phyloP scores from a whole-genome alignment of 2,329 filamentous ascomycete genomes.

The Phaeosphaeriaceae sp. region DNA sequence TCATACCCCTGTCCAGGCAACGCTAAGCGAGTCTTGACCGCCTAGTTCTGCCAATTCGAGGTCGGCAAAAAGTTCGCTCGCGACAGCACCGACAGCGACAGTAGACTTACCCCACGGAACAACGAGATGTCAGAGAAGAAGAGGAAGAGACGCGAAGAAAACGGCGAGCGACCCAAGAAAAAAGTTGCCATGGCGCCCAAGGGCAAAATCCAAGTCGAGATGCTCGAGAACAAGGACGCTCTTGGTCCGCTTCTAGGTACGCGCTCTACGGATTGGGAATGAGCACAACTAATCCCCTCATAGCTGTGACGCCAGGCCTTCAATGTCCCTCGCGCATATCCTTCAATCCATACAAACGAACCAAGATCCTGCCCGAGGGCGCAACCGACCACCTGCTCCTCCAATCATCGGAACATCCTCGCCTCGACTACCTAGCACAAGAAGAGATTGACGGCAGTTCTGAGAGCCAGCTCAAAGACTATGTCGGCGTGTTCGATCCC shows the following conservation, averaged over 20 bases:
- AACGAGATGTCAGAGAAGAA: constrained; percentile 46
- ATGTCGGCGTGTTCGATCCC: constrained; percentile 67
- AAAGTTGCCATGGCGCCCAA: constrained; percentile 53
- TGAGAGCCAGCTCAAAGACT: constrained; percentile 64
- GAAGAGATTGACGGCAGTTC: constrained; percentile 55
- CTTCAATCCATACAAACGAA: constrained; percentile 58
- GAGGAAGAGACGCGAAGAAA: constrained; percentile 46
- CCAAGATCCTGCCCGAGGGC: constrained; percentile 36
- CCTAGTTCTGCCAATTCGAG: constrained; percentile 13
- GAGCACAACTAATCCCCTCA: constrained; percentile 5
- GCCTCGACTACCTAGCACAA: constrained; percentile 65
- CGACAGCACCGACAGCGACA: constrained; percentile 9
- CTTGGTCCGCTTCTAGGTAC: constrained; percentile 60
- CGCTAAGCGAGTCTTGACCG: constrained; percentile 19
- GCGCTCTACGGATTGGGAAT: too few relatives aligned
- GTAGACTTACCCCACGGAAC: constrained; percentile 7
- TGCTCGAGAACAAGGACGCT: constrained; percentile 56
- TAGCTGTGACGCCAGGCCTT: constrained; percentile 54
- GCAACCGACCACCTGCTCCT: constrained; percentile 59
- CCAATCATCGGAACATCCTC: constrained; percentile 66
- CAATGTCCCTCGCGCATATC: constrained; percentile 49
- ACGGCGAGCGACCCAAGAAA: constrained; percentile 46
- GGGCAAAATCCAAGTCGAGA: constrained; percentile 52
- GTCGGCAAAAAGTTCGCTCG: constrained; percentile 8
- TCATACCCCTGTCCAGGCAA: constrained; percentile 3